Percentiles rank a stretch among this genome's conserved stretches.
Evolutionary conservation across 257 asterid species (phyloP).

Genomic region (Penstemon barbatus): DNA sequence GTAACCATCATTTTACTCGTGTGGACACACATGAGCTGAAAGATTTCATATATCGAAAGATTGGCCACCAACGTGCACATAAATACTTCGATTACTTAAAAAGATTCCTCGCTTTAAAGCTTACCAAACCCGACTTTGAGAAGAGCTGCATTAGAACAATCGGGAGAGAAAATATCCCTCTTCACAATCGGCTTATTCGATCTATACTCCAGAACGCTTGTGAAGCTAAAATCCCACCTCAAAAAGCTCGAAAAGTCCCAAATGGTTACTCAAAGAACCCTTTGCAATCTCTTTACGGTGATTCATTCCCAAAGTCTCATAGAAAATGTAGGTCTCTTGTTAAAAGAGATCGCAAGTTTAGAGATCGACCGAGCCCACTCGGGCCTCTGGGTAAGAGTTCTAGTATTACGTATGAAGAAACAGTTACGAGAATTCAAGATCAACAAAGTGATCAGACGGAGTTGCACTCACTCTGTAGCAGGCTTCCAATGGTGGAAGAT

Average conservation of each 20-base stretch:
- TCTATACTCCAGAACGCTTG: constrained; percentile 64
- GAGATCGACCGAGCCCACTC: constrained; percentile 84
- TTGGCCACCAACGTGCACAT: constrained; percentile 74
- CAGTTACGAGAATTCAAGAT: constrained; percentile 57
- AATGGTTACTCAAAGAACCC: constrained; percentile 56
- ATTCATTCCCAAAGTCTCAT: constrained; percentile 64
- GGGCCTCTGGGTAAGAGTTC: constrained; percentile 86
- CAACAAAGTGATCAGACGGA: constrained; percentile 73
- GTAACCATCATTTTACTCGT: constrained; percentile 53
- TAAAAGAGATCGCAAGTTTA: constrained; percentile 55
- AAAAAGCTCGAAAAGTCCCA: constrained; percentile 43
- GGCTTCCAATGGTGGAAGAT: constrained; percentile 75
- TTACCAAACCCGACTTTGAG: constrained; percentile 62
- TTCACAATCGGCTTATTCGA: constrained; percentile 69
- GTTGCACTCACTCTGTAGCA: constrained; percentile 68
- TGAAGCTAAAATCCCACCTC: constrained; percentile 59
- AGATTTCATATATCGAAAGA: constrained; percentile 49
- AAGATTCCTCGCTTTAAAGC: constrained; percentile 46
- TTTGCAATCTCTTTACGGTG: constrained; percentile 63
- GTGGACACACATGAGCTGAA: constrained; percentile 67
- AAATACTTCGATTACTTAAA: constrained; percentile 62
- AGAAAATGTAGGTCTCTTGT: constrained; percentile 60
- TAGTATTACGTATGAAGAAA: constrained; percentile 56
- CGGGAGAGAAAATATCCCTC: constrained; percentile 73
- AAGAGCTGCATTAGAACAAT: constrained; percentile 52